phyloP scores from a whole-genome alignment of 2,329 filamentous ascomycete species.

The Lachnellula hyalina region DNA sequence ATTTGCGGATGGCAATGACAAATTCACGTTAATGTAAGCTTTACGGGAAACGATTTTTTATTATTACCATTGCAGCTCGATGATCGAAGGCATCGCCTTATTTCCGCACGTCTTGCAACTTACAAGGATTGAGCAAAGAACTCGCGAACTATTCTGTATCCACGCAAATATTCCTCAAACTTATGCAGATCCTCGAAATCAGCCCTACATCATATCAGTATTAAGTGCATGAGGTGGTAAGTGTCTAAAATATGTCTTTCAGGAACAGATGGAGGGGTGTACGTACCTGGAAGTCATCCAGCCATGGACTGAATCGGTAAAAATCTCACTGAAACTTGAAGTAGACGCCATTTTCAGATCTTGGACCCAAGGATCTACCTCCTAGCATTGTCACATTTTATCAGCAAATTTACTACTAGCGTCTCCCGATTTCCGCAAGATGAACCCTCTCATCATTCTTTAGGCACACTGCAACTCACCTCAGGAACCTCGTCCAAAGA shows the following conservation, averaged over 20 bases:
- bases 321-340: conserved; percentile 60
- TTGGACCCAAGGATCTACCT: conserved; percentile 31
- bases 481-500: conserved; percentile 54
- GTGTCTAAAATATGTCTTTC: background rate
- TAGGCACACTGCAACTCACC: conserved; percentile 17
- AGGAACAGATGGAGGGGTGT: background rate
- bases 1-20: too few relatives aligned
- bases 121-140: conserved; percentile 42
- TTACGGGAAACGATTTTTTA: too few relatives aligned
- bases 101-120: background rate
- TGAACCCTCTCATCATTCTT: conserved; percentile 43
- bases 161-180: conserved; percentile 57
- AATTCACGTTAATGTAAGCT: too few relatives aligned
- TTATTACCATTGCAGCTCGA: too few relatives aligned
- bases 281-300: conserved; percentile 63
- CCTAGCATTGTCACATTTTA: conserved; percentile 40
- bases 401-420: background rate
- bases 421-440: background rate
- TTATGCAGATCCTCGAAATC: conserved; percentile 52
- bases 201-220: conserved; percentile 21
- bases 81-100: too few relatives aligned
- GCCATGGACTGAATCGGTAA: conserved; percentile 62
- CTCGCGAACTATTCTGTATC: conserved; percentile 52
- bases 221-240: background rate
- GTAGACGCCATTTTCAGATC: conserved; percentile 33